Evolutionary conservation across 148 eudicot genomes (phyloP).

Genomic region (Chenopodium formosanum): DNA sequence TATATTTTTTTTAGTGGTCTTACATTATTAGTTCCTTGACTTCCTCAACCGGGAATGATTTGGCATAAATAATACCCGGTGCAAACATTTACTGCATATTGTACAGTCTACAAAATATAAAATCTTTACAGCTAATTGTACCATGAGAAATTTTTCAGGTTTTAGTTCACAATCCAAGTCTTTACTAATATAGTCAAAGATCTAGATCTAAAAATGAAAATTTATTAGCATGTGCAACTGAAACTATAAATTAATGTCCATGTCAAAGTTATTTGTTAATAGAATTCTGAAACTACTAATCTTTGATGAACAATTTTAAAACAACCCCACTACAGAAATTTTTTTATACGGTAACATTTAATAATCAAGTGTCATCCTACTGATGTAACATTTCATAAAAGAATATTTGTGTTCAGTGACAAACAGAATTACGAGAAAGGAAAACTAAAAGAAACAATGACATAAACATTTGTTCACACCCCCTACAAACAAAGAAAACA

Average conservation of each 20-base stretch:
- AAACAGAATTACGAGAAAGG: not conserved
- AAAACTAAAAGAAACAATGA: constrained; percentile 1
- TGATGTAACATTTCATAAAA: not conserved
- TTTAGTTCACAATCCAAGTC: constrained; percentile 12
- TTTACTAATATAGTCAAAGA: constrained; percentile 18
- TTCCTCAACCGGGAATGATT: not conserved
- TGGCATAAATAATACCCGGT: not conserved
- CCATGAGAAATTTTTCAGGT: not conserved
- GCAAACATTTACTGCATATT: not conserved
- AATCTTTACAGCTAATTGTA: not conserved
- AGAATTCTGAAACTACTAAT: not conserved
- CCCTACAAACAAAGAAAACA: not conserved
- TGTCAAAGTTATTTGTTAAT: not conserved
- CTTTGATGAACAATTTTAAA: not conserved
- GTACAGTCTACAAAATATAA: not conserved
- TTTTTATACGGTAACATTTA: not conserved
- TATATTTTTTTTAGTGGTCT: not conserved
- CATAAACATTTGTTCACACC: not conserved
- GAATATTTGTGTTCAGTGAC: not conserved
- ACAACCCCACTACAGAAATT: not conserved
- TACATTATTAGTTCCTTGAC: not conserved
- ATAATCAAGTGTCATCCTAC: constrained; percentile 6
- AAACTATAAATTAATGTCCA: not conserved
- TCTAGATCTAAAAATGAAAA: constrained; percentile 26
- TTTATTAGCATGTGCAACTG: constrained; percentile 25